phyloP scores from a whole-genome alignment of 371 early-diverging fungal species.

The Actinomortierella wolfii region DNA sequence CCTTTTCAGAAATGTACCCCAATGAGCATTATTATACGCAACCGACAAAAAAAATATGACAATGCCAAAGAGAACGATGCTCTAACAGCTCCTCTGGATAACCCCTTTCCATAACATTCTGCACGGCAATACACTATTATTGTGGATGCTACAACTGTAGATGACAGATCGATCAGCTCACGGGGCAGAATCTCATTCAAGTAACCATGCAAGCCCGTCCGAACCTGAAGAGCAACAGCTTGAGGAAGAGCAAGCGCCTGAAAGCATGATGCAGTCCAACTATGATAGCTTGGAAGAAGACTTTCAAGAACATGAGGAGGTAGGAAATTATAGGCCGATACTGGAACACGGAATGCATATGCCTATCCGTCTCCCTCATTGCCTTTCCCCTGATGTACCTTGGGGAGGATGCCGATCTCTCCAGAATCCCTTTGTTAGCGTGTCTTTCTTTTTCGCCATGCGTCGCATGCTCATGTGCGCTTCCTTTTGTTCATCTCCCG shows the following conservation, averaged over 20 bases:
- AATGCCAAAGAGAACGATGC: slow-evolving; percentile 1
- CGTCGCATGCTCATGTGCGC: background rate
- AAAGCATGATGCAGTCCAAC: no score
- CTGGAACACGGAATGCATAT: no score
- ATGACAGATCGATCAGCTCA: no score
- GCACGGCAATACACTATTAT: background rate
- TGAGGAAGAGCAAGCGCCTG: no score
- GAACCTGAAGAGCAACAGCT: no score
- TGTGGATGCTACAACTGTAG: background rate
- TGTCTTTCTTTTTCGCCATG: background rate
- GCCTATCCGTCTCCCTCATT: background rate
- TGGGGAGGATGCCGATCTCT: background rate
- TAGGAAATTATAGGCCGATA: no score
- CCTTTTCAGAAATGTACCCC: background rate
- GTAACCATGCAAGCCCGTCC: no score
- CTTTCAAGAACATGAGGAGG: no score
- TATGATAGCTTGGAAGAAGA: no score
- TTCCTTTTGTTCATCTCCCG: background rate
- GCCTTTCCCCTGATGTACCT: background rate
- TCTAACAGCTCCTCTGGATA: background rate
- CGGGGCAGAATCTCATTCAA: no score
- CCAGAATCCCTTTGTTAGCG: background rate
- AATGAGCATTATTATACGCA: background rate
- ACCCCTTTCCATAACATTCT: background rate
- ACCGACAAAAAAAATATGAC: background rate